phyloP scores from a whole-genome alignment of 805 yeast species.

The Candida hungchunana region DNA sequence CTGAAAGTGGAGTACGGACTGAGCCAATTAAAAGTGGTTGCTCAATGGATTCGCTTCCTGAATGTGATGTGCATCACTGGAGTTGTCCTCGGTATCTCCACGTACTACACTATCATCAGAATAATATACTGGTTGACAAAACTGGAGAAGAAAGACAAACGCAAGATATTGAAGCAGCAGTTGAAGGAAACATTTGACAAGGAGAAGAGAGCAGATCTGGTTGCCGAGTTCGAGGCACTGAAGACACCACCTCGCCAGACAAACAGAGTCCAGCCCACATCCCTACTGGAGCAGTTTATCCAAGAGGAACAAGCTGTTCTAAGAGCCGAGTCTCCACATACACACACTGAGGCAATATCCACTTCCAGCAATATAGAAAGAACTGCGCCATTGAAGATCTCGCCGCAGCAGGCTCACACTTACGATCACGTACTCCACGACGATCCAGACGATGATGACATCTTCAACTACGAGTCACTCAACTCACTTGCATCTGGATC shows the following conservation, averaged over 20 bases:
- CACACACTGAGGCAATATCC: no score
- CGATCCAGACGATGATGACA: slow-evolving; percentile 22
- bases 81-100: slow-evolving; percentile 19
- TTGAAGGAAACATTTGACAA: slow-evolving; percentile 4
- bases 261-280: neutral
- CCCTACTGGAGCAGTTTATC: slow-evolving; percentile 9
- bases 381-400: no score
- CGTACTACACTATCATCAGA: slow-evolving; percentile 20
- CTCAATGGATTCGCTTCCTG: slow-evolving; percentile 22
- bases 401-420: no score
- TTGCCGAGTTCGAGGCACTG: slow-evolving; percentile 9
- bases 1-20: slow-evolving; percentile 16
- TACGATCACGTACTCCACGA: slow-evolving; percentile 9
- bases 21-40: slow-evolving; percentile 16
- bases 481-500: slow-evolving; percentile 14
- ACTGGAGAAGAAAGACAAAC: slow-evolving; percentile 11
- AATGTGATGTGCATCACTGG: slow-evolving; percentile 22
- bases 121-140: slow-evolving; percentile 22
- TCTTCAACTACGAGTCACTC: slow-evolving; percentile 15
- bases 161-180: slow-evolving; percentile 3
- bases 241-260: slow-evolving; percentile 1
- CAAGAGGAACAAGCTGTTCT: slow-evolving; percentile 5
- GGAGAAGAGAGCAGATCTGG: slow-evolving; percentile 1
- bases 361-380: no score
- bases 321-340: slow-evolving; percentile 3